A percentile compares a stretch with the other conserved stretches of the same genome.
Evolutionary conservation across 305 asterid genomes (phyloP).

Genomic region (Fraxinus paxiana): DNA sequence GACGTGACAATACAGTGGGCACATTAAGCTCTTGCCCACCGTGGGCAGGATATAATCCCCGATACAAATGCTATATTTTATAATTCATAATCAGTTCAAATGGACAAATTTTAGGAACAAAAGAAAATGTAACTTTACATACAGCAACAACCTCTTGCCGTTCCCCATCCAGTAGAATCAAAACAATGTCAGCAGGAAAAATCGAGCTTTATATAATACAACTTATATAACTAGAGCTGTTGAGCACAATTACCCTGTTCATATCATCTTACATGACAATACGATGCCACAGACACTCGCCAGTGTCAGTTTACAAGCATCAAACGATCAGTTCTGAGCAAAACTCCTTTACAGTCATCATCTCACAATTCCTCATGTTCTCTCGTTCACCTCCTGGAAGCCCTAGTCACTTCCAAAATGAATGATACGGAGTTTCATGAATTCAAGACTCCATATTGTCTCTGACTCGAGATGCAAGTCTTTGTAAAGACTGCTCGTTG

Average conservation of each 20-base stretch:
- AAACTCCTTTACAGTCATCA: background rate
- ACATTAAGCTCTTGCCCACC: too few relatives aligned
- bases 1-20: too few relatives aligned
- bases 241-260: background rate
- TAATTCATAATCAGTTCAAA: background rate
- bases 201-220: background rate
- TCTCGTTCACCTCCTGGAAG: background rate
- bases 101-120: background rate
- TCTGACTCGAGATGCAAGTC: constrained; percentile 58
- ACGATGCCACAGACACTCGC: background rate
- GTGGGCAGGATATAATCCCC: too few relatives aligned
- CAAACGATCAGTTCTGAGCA: background rate
- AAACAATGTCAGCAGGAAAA: background rate
- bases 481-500: constrained; percentile 50
- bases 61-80: background rate
- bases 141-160: background rate
- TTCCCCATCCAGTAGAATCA: background rate
- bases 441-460: constrained; percentile 61
- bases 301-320: background rate
- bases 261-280: background rate
- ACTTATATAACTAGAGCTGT: background rate
- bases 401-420: background rate
- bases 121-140: background rate
- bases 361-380: background rate
- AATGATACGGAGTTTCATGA: background rate